phyloP scores from a whole-genome alignment of 116 monocot genomes.

The Papilionanthe hybrid region DNA sequence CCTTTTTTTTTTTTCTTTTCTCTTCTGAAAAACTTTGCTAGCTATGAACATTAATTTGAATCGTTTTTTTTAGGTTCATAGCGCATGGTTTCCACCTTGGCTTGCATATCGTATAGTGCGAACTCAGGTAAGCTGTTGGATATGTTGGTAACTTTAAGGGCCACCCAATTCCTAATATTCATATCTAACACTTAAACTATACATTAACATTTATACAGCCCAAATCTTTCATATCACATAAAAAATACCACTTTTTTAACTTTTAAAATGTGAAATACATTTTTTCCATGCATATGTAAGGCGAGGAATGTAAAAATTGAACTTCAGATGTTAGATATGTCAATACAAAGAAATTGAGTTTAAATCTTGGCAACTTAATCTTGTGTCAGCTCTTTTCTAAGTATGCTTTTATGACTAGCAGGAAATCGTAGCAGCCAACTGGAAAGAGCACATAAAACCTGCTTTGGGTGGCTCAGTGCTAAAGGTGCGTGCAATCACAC shows the following conservation, averaged over 20 bases:
- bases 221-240: too few species aligned
- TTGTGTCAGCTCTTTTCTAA: background rate
- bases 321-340: too few species aligned
- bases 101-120: background rate
- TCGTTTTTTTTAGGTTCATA: background rate
- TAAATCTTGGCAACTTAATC: background rate
- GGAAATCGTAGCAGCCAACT: background rate
- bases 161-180: too few species aligned
- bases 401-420: background rate
- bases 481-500: too few species aligned
- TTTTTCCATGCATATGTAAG: too few species aligned
- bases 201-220: too few species aligned
- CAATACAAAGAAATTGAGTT: too few species aligned
- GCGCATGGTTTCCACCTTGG: constrained; percentile 5
- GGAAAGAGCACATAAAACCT: background rate
- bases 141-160: background rate
- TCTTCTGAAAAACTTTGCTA: background rate
- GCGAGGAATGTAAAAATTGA: too few species aligned
- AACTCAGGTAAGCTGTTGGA: background rate
- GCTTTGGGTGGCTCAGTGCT: background rate
- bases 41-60: background rate
- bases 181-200: too few species aligned
- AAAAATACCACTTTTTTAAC: too few species aligned
- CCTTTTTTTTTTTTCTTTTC: background rate
- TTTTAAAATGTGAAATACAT: too few species aligned